Percentiles rank a stretch among this genome's conserved stretches.
Evolutionary conservation across 495 filamentous ascomycete genomes (phyloP).

Genomic region (Penicillium lividum): DNA sequence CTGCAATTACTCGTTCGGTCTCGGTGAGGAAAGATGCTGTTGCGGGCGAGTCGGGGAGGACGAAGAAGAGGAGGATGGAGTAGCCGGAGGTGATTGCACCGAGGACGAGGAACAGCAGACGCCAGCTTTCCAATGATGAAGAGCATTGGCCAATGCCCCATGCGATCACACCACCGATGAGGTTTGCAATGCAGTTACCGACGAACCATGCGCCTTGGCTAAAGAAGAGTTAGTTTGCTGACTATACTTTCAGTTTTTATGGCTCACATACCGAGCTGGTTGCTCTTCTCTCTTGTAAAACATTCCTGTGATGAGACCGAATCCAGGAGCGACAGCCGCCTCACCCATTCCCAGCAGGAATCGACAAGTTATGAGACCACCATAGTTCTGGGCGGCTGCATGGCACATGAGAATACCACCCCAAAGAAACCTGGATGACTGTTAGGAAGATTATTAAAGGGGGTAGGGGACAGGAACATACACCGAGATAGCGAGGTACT

Average conservation of each 20-base stretch:
- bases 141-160: conserved; percentile 52
- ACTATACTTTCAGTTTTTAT: background rate
- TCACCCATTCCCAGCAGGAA: no score
- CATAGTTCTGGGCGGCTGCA: no score
- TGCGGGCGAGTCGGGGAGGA: conserved; percentile 52
- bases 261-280: conserved; percentile 42
- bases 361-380: no score
- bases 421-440: no score
- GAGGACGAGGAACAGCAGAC: conserved; percentile 44
- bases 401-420: no score
- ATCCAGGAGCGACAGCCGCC: no score
- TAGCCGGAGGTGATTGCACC: conserved; percentile 42
- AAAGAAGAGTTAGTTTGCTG: conserved; percentile 23
- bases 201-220: conserved; percentile 42
- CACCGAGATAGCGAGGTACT: conserved; percentile 40
- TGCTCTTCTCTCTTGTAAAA: conserved; percentile 25
- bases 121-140: conserved; percentile 41
- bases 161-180: conserved; percentile 56
- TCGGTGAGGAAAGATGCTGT: conserved; percentile 44
- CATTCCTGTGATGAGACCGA: no score
- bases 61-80: conserved; percentile 39
- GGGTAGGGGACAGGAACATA: background rate
- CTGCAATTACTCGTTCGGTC: conserved; percentile 39
- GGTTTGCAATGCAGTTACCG: conserved; percentile 42
- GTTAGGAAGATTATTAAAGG: background rate